Evolutionary conservation across 805 yeast species (phyloP).

Genomic region (Saturnispora gosingensis): DNA sequence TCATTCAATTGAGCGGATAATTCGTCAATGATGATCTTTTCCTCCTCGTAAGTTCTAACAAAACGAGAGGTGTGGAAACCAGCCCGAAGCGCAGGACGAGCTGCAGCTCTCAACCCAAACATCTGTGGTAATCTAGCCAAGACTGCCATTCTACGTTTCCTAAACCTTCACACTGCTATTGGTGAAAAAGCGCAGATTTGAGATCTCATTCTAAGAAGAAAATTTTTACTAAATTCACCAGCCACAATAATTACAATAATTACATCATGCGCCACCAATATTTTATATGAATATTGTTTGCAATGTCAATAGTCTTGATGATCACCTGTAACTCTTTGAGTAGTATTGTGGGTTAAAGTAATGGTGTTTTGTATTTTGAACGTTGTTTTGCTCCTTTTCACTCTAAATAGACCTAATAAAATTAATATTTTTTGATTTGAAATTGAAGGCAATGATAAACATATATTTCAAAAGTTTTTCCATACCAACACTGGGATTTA

Average conservation of each 20-base stretch:
- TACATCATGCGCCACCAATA: not conserved
- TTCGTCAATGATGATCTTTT: slow-evolving; percentile 57
- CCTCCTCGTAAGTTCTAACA: slow-evolving; percentile 53
- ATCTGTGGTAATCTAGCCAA: not conserved
- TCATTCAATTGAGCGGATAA: slow-evolving; percentile 40
- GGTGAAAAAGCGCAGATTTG: not conserved
- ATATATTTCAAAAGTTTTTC: no score
- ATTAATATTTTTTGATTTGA: no score
- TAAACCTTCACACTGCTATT: not conserved
- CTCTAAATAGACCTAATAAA: no score
- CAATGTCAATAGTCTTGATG: no score
- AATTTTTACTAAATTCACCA: not conserved
- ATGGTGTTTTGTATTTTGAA: no score
- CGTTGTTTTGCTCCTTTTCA: no score
- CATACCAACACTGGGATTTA: no score
- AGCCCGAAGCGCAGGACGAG: slow-evolving; percentile 15
- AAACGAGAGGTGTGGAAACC: slow-evolving; percentile 26
- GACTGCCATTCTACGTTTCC: slow-evolving; percentile 1
- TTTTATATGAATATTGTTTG: no score
- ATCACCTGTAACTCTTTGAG: no score
- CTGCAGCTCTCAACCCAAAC: slow-evolving; percentile 4
- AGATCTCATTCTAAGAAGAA: not conserved
- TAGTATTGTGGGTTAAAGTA: no score
- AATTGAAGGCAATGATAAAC: no score
- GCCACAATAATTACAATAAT: not conserved